Evolutionary conservation across 176 grass and related monocot genomes (phyloP).

Genomic region (Zoysia japonica): DNA sequence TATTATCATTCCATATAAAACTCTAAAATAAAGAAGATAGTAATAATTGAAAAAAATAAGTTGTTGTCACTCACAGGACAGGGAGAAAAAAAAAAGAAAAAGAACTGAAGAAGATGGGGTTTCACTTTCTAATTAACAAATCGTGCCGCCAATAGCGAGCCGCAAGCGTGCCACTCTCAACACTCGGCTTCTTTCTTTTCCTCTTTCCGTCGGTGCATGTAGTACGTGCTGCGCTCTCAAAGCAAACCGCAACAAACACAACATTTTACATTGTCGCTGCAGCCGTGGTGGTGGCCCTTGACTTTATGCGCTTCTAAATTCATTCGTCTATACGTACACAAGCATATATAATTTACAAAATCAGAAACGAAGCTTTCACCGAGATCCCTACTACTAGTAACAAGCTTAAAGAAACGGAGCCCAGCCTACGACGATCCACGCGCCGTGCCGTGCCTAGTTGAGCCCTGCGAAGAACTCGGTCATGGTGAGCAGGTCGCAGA

Average conservation of each 20-base stretch:
- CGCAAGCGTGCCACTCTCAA: constrained; percentile 12
- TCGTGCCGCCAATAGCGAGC: constrained; percentile 10
- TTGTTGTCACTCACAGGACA: not conserved
- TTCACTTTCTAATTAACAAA: constrained; percentile 26
- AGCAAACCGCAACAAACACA: constrained; percentile 21
- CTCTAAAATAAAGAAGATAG: constrained; percentile 4
- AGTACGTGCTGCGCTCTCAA: constrained; percentile 4
- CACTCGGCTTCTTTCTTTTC: not conserved
- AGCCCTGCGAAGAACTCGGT: constrained; percentile 49
- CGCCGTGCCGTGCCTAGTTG: constrained; percentile 17
- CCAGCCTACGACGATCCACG: constrained; percentile 4
- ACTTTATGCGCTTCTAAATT: constrained; percentile 28
- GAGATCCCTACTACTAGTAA: constrained; percentile 6
- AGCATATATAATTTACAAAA: constrained; percentile 54
- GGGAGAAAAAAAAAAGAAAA: not conserved
- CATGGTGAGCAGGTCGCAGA: constrained; percentile 63
- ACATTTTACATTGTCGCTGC: not conserved
- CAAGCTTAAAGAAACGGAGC: constrained; percentile 9
- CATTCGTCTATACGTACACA: constrained; percentile 34
- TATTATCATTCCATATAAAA: not conserved
- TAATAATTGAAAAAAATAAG: not conserved
- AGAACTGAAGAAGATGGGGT: not conserved
- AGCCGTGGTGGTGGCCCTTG: not conserved
- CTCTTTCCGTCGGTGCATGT: constrained; percentile 35
- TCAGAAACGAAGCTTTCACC: constrained; percentile 21